Evolutionary conservation across 768 basidiomycete species (phyloP).

Genomic region (Leucocoprinus sp.): DNA sequence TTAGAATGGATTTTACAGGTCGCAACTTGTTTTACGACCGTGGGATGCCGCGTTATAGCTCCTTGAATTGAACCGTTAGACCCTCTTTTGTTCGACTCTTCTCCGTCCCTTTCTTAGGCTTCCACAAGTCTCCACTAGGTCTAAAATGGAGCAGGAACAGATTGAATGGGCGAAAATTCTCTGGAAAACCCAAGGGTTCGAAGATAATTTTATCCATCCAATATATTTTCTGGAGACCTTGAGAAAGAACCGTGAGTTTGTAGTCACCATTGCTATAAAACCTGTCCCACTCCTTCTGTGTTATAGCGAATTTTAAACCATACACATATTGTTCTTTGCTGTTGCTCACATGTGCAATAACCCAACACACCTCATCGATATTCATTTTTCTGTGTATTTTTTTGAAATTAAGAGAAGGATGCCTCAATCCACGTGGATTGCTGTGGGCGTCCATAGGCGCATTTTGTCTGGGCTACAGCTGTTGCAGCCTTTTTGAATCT

Average conservation of each 20-base stretch:
- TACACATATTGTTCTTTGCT: slow-evolving; percentile 74
- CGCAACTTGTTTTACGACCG: slow-evolving; percentile 9
- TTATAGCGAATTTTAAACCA: slow-evolving; percentile 68
- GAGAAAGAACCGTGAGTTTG: slow-evolving; percentile 62
- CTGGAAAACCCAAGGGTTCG: slow-evolving; percentile 69
- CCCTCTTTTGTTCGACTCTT: not conserved
- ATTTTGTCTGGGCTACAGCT: slow-evolving; percentile 52
- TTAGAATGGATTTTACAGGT: too few relatives aligned
- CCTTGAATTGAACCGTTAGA: slow-evolving; percentile 6
- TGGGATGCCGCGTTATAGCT: slow-evolving; percentile 9
- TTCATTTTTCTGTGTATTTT: slow-evolving; percentile 81
- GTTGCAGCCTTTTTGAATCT: slow-evolving; percentile 35
- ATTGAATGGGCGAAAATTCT: slow-evolving; percentile 60
- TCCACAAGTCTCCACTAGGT: not conserved
- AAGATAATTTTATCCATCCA: slow-evolving; percentile 81
- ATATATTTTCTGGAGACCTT: slow-evolving; percentile 70
- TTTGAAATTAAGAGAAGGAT: slow-evolving; percentile 53
- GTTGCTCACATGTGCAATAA: slow-evolving; percentile 62
- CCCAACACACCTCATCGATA: slow-evolving; percentile 76
- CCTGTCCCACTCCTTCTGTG: slow-evolving; percentile 1
- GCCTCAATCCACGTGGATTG: slow-evolving; percentile 61
- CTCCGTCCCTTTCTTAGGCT: slow-evolving; percentile 1
- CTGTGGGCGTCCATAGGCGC: slow-evolving; percentile 55
- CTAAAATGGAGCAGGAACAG: slow-evolving; percentile 2
- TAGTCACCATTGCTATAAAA: slow-evolving; percentile 1